Evolutionary conservation across 768 basidiomycete genomes (phyloP).

Genomic region (Russula abietina): DNA sequence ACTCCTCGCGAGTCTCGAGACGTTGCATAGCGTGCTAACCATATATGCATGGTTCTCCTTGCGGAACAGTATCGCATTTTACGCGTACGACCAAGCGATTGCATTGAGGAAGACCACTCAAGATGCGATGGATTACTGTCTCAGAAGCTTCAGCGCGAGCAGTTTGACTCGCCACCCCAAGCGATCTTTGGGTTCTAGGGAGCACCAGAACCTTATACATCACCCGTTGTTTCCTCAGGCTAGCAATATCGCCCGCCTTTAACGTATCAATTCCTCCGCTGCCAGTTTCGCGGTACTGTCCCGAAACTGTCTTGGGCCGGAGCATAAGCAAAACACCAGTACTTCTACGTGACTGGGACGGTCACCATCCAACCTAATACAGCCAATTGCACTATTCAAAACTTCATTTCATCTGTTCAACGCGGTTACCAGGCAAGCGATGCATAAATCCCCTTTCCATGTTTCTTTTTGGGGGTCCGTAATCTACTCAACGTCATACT

Average conservation of each 20-base stretch:
- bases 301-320: slow-evolving; percentile 1
- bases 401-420: background rate
- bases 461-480: background rate
- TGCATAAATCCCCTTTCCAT: background rate
- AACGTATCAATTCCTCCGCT: background rate
- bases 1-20: slow-evolving; percentile 46
- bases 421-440: background rate
- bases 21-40: slow-evolving; percentile 67
- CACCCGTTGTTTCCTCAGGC: background rate
- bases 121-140: slow-evolving; percentile 56
- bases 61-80: slow-evolving; percentile 63
- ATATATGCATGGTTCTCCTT: slow-evolving; percentile 82
- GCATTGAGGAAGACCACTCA: slow-evolving; percentile 60
- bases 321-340: background rate
- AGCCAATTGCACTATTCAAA: background rate
- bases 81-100: slow-evolving; percentile 45
- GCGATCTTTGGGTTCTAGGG: background rate
- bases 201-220: background rate
- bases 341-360: background rate
- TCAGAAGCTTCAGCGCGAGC: slow-evolving; percentile 28
- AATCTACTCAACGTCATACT: background rate
- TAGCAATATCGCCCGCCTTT: background rate
- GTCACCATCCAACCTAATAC: background rate
- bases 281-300: background rate
- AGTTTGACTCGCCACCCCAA: background rate